Conservation (phyloP, 495 filamentous ascomycete species). For the Neurospora sp. region DNA sequence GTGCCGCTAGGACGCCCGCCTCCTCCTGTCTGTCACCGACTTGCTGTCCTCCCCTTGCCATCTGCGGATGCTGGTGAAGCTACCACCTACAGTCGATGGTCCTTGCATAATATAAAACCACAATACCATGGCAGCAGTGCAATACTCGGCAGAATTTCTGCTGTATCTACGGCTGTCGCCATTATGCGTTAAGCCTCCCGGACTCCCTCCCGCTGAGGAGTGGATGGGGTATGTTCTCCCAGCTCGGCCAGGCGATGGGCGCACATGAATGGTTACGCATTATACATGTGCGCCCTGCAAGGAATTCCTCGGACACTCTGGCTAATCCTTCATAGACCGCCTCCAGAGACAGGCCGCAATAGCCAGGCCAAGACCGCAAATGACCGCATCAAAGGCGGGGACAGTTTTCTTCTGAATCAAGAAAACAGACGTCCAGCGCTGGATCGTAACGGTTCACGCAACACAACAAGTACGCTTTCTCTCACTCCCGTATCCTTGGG, state of each 20-base stretch:
- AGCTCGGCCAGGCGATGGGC: not conserved
- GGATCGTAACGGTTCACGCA: constrained; percentile 53
- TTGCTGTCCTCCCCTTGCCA: not conserved
- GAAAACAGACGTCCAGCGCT: constrained; percentile 47
- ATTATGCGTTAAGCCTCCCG: constrained; percentile 68
- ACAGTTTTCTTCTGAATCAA: constrained; percentile 33
- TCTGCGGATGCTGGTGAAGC: not conserved
- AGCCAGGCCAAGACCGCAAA: constrained; percentile 27
- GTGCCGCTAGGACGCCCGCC: not conserved
- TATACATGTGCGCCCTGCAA: not conserved
- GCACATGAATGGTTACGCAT: not conserved
- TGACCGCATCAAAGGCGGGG: constrained; percentile 34
- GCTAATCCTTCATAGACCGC: constrained; percentile 20
- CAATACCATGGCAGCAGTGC: constrained; percentile 33
- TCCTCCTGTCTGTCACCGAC: not conserved
- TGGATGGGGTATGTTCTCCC: constrained; percentile 82
- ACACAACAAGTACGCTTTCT: constrained; percentile 34
- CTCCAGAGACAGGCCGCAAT: constrained; percentile 33
- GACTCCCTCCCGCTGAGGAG: constrained; percentile 81
- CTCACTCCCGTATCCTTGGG: not conserved
- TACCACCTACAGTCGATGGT: constrained; percentile 8
- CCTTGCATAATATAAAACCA: constrained; percentile 14
- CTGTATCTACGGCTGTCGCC: constrained; percentile 70
- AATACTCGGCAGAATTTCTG: constrained; percentile 75
- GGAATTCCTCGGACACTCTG: not conserved